Base-by-base conservation (phyloP, 768 basidiomycete species). In the Tulasnella sp. region DNA sequence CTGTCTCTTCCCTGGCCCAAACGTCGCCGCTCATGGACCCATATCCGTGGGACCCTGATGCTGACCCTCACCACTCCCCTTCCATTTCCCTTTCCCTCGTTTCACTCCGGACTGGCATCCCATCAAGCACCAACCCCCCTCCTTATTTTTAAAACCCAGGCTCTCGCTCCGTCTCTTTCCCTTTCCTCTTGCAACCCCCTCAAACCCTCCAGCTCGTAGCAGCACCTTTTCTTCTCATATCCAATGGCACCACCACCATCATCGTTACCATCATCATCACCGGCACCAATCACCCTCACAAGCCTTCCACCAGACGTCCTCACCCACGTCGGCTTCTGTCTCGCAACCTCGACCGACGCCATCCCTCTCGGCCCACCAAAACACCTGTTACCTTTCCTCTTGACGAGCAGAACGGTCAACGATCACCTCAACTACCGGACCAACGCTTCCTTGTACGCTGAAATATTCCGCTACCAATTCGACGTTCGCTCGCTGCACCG, bases 391-490 rank as follows among this genome's bases (percentile, higher is more conserved):
- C 32, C 78, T 26, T 37, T 80, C 40, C 61, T 79, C 44, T 37
- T 39, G 5, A 74, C 79, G 26, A 74, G n/a, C 39, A 79, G 26
- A 23, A 29, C 23, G 13, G 26, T 80, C 42, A 79, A 80, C 44
- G 18, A 20, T 35, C 15, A 15, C 29, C 72, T 80, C 23, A 67
- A 35, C 73, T 46, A 51, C 40, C 15, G 39, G 2, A 23, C 3
- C 23, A 73, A 80, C 51, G 55, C 72, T 5, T 37, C 16, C 26
- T 57, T 80, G 15, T 80, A 79, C 70, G 79, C 79, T 16, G 51
- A 57, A 26, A 79, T 79, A 13, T 80, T 80, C 73, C 78, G 79
- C 37, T 46, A 42, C 72, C 61, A 61, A 29, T 80, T 80, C 75
- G 79, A 80, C 67, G n/a, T 55, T 44, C 46, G 23, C 15, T 80